Percentiles rank a stretch among this genome's conserved stretches.
Evolutionary conservation across 768 basidiomycete species (phyloP).

Genomic region (Leccinum disarticulatum): DNA sequence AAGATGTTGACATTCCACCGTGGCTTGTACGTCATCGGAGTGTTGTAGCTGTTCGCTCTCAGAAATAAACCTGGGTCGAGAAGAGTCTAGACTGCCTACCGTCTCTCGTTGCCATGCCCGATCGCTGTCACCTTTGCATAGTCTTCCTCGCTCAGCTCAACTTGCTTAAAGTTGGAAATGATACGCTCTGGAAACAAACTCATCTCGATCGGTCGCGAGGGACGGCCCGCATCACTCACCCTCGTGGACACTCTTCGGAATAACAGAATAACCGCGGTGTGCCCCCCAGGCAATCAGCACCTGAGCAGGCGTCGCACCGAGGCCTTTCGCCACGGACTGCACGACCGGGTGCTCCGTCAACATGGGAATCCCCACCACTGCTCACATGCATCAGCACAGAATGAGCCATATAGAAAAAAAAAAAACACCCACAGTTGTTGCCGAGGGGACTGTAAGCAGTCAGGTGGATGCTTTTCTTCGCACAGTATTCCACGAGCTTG

Average conservation of each 20-base stretch:
- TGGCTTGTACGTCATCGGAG: slow-evolving; percentile 56
- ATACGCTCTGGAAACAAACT: slow-evolving; percentile 48
- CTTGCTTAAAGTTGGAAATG: slow-evolving; percentile 74
- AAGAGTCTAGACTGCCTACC: slow-evolving; percentile 21
- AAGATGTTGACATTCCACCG: slow-evolving; percentile 77
- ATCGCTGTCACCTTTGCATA: slow-evolving; percentile 50
- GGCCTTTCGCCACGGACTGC: slow-evolving; percentile 57
- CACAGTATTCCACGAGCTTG: slow-evolving; percentile 68
- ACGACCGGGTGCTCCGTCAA: slow-evolving; percentile 68
- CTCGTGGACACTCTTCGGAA: slow-evolving; percentile 79
- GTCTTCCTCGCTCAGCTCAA: slow-evolving; percentile 64
- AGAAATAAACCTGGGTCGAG: background rate
- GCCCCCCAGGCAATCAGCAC: slow-evolving; percentile 82
- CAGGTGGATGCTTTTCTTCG: slow-evolving; percentile 67
- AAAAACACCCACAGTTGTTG: slow-evolving; percentile 59
- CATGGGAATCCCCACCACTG: slow-evolving; percentile 60
- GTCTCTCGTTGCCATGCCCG: slow-evolving; percentile 37
- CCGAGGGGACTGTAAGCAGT: slow-evolving; percentile 77
- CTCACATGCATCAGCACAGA: background rate
- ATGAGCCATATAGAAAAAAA: background rate
- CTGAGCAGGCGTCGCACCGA: slow-evolving; percentile 71
- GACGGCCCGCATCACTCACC: slow-evolving; percentile 28
- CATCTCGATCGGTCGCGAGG: background rate
- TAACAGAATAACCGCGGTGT: slow-evolving; percentile 74
- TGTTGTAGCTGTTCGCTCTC: slow-evolving; percentile 45